Base-by-base conservation (phyloP, 768 basidiomycete species). In the Lentinula lateritia region DNA sequence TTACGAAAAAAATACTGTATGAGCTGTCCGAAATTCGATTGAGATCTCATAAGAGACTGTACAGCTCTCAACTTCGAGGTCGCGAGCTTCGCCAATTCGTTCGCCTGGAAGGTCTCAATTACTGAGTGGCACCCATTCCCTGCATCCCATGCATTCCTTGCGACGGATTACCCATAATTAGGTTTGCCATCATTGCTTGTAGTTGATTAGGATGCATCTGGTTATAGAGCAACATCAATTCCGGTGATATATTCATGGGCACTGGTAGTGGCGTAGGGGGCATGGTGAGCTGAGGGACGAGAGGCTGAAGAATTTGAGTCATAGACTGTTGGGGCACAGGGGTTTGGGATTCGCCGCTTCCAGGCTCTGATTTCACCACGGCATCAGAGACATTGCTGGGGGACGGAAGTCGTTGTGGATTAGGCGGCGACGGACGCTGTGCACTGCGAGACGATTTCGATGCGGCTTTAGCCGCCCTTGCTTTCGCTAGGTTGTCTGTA, bases 331-430 rank as follows among this genome's bases (percentile, higher is more conserved):
- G 35, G 50, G 50, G 6, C 3, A 36, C 23, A 20, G 53, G 53
- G 6, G 53, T 56, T 18, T 45, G 55, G 10, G 55, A 56, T 15
- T 20, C 55, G 28, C 39, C 43, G 4, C 13, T 39, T 38, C 23
- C 55, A 28, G 55, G 55, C 20, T 56, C 55, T 7, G 39, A 28
- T n/a, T 56, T 56, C 23, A 56, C 41, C 41, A 56, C 32, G 35
- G 58, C n/a, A n/a, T 50, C 58, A 38, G 58, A 43, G 20, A 13
- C 28, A n/a, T 45, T 43, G 18, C 46, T 45, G 13, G 59, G 59
- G 6, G 59, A 60, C 1, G 59, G 59, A 20, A 60, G 59, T 9
- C 39, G 0, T 52, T 60, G 59, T 32, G 59, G 59, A 34, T 60
- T 60, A 16, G 59, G 59, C 10, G 50, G 39, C 0, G 59, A 60